Base-by-base conservation (phyloP, 1,139 yeast genomes). In the Taphrina communis region DNA sequence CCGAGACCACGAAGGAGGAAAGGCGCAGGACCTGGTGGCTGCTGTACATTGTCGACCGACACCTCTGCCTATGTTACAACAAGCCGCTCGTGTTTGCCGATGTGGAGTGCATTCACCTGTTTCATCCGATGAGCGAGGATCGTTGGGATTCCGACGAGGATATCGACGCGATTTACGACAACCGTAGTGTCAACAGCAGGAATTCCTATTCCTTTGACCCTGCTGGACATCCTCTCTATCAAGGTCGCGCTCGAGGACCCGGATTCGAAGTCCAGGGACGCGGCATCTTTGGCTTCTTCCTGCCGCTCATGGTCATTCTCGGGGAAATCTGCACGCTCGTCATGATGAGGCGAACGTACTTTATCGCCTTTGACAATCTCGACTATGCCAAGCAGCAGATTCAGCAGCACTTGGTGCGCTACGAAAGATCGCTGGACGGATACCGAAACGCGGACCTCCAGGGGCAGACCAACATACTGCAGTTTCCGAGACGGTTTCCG, bases 11-110 rank as follows among this genome's bases (percentile, higher is more conserved):
- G 1, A 75, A 78, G 36, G 83, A 81, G 68, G 83, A 81, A 68
- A 75, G 78, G 66, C 74, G 82, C n/a, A 75, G 83, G 36, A 75
- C 79, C 0, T 81, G 82, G 83, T 81, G 83, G 82, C 75, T 80
- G 6, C 72, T 81, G 38, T 81, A 78, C 71, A 75, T 79, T 68
- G 74, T 81, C 35, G 83, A 81, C 71, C 75, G 82, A n/a, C 78
- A 81, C 71, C 74, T 80, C 7, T 79, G 80, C 0, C 73, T 81
- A 57, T 78, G 82, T 62, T 80, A 80, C 72, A 80, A 80, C 70
- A 73, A 78, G 7, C 78, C 79, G 1, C 70, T 77, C 42, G 73
- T 76, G 5, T 74, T 80, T 35, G 72, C 76, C 12, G 83, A 81
- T 69, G 72, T 76, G 5, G 81, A 78, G 67, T 77, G 78, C 35